Evolutionary conservation across 768 basidiomycete species (phyloP).

Genomic region (Phaeolepiota aurea): DNA sequence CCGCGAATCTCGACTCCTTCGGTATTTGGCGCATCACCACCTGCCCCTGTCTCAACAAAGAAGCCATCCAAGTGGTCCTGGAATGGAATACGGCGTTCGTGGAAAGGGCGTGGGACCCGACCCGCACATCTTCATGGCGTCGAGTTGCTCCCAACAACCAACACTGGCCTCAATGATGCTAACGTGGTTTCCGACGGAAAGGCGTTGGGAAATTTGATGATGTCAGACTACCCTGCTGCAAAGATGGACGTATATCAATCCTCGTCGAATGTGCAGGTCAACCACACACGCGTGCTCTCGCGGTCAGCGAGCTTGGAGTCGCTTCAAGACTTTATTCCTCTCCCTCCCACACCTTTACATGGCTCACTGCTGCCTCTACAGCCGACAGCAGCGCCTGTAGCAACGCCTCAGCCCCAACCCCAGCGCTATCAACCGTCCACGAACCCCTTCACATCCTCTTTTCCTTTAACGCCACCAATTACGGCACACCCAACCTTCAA

Average conservation of each 20-base stretch:
- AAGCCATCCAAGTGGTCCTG: background rate
- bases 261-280: background rate
- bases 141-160: background rate
- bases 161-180: too few relatives aligned
- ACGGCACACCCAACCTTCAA: too few relatives aligned
- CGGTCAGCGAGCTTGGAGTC: background rate
- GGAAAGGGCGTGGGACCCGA: background rate
- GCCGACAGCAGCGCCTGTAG: too few relatives aligned
- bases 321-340: background rate
- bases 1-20: background rate
- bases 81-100: background rate
- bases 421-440: background rate
- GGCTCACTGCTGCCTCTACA: too few relatives aligned
- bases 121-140: background rate
- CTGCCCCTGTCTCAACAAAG: background rate
- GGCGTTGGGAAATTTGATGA: too few relatives aligned
- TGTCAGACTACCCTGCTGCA: background rate
- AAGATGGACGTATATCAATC: background rate
- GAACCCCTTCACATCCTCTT: too few relatives aligned
- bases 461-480: background rate
- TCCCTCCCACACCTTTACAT: background rate
- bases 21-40: too few relatives aligned
- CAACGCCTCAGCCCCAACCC: background rate
- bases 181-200: too few relatives aligned
- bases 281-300: background rate